Base-by-base conservation (phyloP, 805 yeast species). In the Myxozyma neotropica region DNA sequence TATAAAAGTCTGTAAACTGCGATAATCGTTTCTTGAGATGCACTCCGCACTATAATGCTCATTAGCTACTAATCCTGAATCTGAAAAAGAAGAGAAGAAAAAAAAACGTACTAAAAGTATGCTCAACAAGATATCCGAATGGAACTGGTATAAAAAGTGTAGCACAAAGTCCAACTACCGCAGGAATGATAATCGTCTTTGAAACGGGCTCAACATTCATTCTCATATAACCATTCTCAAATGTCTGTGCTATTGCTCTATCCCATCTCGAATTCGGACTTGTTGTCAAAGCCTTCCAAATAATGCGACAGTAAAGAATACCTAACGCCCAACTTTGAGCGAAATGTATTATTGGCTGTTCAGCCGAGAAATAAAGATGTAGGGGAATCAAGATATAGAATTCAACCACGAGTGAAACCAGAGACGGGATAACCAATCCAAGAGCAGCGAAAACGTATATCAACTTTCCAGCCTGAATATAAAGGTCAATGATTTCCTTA, bases 251-350 rank as follows among this genome's bases (percentile, higher is more conserved):
- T 17, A 29, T 19, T 27, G 50, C 49, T 19, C 33, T 17, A 21
- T 40, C 57, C 51, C 19, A 17, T 29, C 53, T 23, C 24, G 53
- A 27, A 10, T 23, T 23, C 24, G 44, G 44, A 4, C 35, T 23
- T 31, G 27, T 29, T 12, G 60, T 46, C 6, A 59, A 13, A 1
- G 57, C 21, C 13, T 45, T 49, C 53, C 51, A 58, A n/a, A 53
- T 31, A 31, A 57, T 45, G 36, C 53, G 52, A 26, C 53, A 31
- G 15, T 58, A 52, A 23, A 67, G 33, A 35, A 68, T 36, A 13
- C 59, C 60, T 10, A 67, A 48, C 6, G 63, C 55, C 51, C 69
- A 61, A 29, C 47, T 46, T 36, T 61, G 65, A 36, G 29, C 29
- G 10, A 61, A 49, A 35, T 61, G 59, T n/a, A 58, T 55, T 24